Evolutionary conservation across 495 filamentous ascomycete genomes (phyloP), one percentile per base, ranked within the genome.

Genomic region (Thermothielavioides terrestris): DNA sequence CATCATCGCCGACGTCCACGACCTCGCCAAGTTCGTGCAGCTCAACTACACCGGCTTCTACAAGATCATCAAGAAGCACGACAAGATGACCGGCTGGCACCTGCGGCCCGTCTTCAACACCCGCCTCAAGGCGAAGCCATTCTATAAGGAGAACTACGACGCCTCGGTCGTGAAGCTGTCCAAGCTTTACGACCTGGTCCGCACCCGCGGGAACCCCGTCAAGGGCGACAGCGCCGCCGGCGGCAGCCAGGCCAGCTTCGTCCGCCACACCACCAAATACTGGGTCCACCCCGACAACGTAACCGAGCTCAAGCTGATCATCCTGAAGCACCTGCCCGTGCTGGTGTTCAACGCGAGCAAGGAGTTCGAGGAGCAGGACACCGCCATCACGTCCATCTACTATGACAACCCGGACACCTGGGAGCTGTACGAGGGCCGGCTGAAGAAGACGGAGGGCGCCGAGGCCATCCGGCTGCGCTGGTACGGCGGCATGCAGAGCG

Each of bases 1-100:
- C 63, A 91, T 97, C 59, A 99, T 97, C 65, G 94, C 94, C 45
- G 92, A 99, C 64, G 94, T 99, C 10, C 92, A 99, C 62, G 92
- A 99, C 65, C 72, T 99, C 58, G 94, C 94, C 59, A 97, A 97
- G 69, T 99, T 96, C 59, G 94, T 92, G 5, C 90, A 96, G 69
- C 70, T 99, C 63, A 99, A 99, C 67, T 99, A 99, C 61, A 96
- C 91, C 1, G 92, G 94, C 1, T 99, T 99, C 61, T 94, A 96
- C 74, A 99, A 99, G 74, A 99, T 99, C 58, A 95, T 99, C 64
- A 99, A 99, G 74, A 99, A 99, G 73, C 92, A 99, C 67, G 92
- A 99, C 86, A 99, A 99, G 86, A 74, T 86, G 78, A 99, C 92
- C 0, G 72, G 79, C 28, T 97, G 94, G 94, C 81, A 90, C 58